phyloP scores from a whole-genome alignment of 1,284 basidiomycete species.

The Trichosporon coremiiforme region DNA sequence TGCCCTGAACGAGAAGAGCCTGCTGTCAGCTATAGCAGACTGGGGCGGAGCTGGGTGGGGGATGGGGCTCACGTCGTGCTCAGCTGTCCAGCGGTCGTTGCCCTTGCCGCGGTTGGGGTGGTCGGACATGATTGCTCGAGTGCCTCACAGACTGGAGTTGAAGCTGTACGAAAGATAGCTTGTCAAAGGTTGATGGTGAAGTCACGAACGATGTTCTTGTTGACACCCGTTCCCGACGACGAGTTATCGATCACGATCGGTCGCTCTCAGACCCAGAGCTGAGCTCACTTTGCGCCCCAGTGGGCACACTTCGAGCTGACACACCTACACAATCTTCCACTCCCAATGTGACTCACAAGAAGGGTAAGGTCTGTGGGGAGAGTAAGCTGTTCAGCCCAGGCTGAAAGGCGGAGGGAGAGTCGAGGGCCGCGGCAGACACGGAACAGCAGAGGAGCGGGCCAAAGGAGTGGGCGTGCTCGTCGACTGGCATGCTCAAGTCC shows the following conservation, averaged over 20 bases:
- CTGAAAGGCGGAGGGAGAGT: neutral
- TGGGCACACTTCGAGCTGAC: neutral
- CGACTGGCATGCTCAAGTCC: too few species aligned
- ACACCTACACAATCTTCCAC: neutral
- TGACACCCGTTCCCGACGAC: neutral
- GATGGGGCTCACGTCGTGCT: constrained; percentile 10
- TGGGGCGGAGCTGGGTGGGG: neutral
- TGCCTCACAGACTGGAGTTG: too few species aligned
- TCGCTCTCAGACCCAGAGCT: neutral
- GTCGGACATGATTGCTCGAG: neutral
- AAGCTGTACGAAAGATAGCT: neutral
- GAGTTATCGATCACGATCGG: neutral
- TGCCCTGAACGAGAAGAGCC: constrained; percentile 7
- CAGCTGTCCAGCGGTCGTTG: constrained; percentile 5
- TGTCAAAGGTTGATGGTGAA: neutral
- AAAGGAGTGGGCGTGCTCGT: too few species aligned
- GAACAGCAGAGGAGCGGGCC: too few species aligned
- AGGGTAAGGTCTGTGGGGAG: neutral
- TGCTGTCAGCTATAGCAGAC: neutral
- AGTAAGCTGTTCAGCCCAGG: neutral
- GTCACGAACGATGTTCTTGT: neutral
- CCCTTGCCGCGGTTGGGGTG: constrained; percentile 9
- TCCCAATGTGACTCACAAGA: neutral
- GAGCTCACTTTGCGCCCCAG: neutral
- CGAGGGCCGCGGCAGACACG: neutral